These are phyloP conservation scores for Anisodus acutangulus DNA, from an alignment of 257 asterid species.

Conservation along the genomic window DNA sequence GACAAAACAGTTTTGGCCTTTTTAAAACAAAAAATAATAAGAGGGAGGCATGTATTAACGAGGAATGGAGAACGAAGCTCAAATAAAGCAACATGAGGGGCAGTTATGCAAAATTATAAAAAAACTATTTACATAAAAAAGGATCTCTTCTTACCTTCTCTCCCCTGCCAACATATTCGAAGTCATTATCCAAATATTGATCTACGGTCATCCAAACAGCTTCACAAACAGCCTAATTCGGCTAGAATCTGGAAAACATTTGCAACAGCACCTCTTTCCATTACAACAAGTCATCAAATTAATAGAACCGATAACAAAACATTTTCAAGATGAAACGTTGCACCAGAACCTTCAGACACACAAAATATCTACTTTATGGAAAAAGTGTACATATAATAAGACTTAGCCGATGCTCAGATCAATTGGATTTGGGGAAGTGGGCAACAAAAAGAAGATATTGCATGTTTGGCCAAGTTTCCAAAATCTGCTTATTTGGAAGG, in stretches of 20 bases:
- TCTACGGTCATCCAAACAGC: constrained; percentile 68
- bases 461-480: not conserved
- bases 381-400: not conserved
- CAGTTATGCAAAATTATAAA: not conserved
- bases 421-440: not conserved
- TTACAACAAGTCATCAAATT: constrained; percentile 1
- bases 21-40: not conserved
- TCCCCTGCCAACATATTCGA: constrained; percentile 91
- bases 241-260: constrained; percentile 20
- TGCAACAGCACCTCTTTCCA: constrained; percentile 18
- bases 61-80: not conserved
- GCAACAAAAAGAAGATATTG: not conserved
- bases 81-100: not conserved
- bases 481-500: not conserved
- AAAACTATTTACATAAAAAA: constrained; percentile 15
- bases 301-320: constrained; percentile 7
- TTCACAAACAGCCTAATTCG: constrained; percentile 26
- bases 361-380: not conserved
- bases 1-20: not conserved
- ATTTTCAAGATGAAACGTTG: not conserved
- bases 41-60: not conserved
- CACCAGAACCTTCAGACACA: constrained; percentile 16
- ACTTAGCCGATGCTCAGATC: not conserved
- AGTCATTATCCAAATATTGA: constrained; percentile 65
- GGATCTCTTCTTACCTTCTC: constrained; percentile 63